Percentiles rank a stretch among this genome's conserved stretches.
phyloP scores from a whole-genome alignment of 176 grass and related monocot species.

The Eremochloa ophiuroides region DNA sequence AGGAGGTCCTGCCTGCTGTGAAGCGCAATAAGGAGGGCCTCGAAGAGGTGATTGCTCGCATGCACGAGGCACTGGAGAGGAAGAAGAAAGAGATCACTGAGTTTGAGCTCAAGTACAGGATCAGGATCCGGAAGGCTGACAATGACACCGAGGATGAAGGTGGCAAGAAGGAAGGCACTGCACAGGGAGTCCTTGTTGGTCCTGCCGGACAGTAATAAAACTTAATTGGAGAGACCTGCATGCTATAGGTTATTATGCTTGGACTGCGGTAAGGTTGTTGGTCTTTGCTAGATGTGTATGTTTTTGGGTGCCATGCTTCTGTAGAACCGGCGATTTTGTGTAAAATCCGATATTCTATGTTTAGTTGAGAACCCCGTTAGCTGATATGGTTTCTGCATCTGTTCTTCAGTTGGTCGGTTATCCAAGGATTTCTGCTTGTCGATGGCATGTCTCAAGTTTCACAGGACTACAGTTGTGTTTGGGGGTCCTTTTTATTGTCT shows the following conservation, averaged over 20 bases:
- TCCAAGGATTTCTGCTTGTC: background rate
- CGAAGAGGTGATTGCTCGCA: constrained; percentile 66
- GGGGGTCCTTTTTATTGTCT: background rate
- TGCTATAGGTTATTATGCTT: background rate
- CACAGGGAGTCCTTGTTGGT: constrained; percentile 84
- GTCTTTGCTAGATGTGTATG: constrained; percentile 1
- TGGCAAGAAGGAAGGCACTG: constrained; percentile 53
- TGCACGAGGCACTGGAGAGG: constrained; percentile 70
- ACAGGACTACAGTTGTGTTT: background rate
- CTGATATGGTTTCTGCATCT: background rate
- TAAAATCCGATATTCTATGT: background rate
- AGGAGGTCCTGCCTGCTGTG: constrained; percentile 69
- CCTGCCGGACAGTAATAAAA: constrained; percentile 39
- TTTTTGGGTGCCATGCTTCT: background rate
- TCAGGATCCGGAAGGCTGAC: constrained; percentile 63
- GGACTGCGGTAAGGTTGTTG: background rate
- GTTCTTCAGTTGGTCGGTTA: background rate
- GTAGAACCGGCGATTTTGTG: background rate
- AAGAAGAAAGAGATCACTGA: constrained; percentile 78
- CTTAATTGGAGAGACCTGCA: background rate
- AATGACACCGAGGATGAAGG: constrained; percentile 29
- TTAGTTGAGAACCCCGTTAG: background rate
- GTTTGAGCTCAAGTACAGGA: constrained; percentile 91
- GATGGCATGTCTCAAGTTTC: background rate
- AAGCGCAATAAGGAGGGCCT: constrained; percentile 82